Conservation (phyloP, 2,329 filamentous ascomycete genomes). For the Colletotrichum musae region DNA sequence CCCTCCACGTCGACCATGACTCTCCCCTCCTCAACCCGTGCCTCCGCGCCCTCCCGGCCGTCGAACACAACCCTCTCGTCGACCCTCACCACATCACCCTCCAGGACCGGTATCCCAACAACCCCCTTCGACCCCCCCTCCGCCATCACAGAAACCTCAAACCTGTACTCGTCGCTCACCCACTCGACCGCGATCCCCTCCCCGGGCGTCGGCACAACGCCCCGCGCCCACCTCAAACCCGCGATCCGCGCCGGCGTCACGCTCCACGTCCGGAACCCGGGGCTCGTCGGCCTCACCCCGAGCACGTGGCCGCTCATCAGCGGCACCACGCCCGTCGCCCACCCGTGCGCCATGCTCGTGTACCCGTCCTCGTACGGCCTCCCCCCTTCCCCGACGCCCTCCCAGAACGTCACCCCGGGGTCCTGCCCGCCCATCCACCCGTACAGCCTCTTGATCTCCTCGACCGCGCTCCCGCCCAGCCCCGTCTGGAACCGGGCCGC, state of each 20-base stretch:
- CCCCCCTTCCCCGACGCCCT: slow-evolving; percentile 62
- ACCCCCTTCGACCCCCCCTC: slow-evolving; percentile 50
- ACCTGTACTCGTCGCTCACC: slow-evolving; percentile 44
- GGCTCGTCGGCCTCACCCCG: slow-evolving; percentile 59
- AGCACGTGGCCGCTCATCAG: slow-evolving; percentile 61
- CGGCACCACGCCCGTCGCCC: slow-evolving; percentile 66
- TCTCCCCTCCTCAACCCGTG: slow-evolving; percentile 6
- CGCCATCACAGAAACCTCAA: slow-evolving; percentile 50
- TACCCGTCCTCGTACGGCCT: slow-evolving; percentile 60
- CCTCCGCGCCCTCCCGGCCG: neutral
- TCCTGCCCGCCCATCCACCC: slow-evolving; percentile 65
- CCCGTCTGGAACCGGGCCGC: slow-evolving; percentile 60
- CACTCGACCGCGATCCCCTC: slow-evolving; percentile 55
- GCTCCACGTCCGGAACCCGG: slow-evolving; percentile 59
- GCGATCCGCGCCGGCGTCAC: slow-evolving; percentile 54
- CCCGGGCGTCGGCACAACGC: slow-evolving; percentile 58
- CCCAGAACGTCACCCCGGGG: slow-evolving; percentile 64
- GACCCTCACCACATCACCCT: slow-evolving; percentile 36
- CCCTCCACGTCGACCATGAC: slow-evolving; percentile 32
- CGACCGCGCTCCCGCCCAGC: slow-evolving; percentile 54
- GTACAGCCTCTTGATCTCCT: slow-evolving; percentile 62
- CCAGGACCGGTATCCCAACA: slow-evolving; percentile 45
- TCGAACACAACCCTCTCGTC: slow-evolving; percentile 43
- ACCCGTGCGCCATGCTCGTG: slow-evolving; percentile 66
- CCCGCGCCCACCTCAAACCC: slow-evolving; percentile 59